These are phyloP conservation scores for Beta macrorhiza DNA, from an alignment of 179 eudicot genomes.

Conservation along the genomic window DNA sequence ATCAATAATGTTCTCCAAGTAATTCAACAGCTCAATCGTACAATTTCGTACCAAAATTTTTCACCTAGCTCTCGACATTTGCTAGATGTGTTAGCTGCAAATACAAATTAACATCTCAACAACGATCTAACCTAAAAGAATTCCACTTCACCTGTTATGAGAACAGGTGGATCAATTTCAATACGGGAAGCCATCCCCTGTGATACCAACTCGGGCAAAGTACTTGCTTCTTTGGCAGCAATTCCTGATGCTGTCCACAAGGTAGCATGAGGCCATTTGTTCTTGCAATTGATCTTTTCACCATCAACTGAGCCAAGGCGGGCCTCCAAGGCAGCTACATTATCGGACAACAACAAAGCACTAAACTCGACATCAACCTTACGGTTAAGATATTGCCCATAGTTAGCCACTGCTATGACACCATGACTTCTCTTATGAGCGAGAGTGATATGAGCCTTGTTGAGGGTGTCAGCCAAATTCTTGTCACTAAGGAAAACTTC, in stretches of 20 bases:
- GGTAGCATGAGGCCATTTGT: constrained; percentile 89
- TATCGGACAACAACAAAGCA: constrained; percentile 65
- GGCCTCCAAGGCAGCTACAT: constrained; percentile 79
- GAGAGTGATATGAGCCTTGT: constrained; percentile 74
- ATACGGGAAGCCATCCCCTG: constrained; percentile 68
- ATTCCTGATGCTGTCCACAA: constrained; percentile 77
- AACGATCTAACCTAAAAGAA: constrained; percentile 37
- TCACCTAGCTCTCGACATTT: not conserved
- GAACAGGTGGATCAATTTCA: constrained; percentile 68
- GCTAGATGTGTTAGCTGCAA: not conserved
- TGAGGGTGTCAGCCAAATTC: constrained; percentile 42
- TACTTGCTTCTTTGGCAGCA: constrained; percentile 67
- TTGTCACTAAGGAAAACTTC: constrained; percentile 50
- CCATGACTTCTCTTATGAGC: constrained; percentile 94
- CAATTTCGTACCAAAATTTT: not conserved
- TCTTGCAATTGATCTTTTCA: constrained; percentile 58
- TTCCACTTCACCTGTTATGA: constrained; percentile 50
- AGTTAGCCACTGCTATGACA: constrained; percentile 76
- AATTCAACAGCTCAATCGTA: not conserved
- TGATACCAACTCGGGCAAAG: constrained; percentile 54
- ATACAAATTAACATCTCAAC: not conserved
- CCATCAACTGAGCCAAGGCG: constrained; percentile 70
- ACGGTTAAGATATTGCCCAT: constrained; percentile 50
- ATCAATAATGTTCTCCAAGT: too few relatives aligned
- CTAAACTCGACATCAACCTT: constrained; percentile 62